phyloP scores from a whole-genome alignment of 306 rosid genomes.

The Citrullus amarus region DNA sequence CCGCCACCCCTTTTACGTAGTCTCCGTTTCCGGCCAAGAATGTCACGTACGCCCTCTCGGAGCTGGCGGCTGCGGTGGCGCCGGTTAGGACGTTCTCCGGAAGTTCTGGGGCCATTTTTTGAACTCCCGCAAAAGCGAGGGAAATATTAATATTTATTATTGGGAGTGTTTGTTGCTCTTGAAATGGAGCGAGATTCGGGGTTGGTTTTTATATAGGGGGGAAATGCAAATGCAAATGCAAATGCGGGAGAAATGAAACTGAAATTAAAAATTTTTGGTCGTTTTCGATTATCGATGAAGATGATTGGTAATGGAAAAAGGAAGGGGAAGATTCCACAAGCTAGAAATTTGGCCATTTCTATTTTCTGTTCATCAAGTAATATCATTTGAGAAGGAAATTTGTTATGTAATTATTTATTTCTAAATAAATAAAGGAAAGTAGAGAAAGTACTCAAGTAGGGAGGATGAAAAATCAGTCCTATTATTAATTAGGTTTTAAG shows the following conservation, averaged over 20 bases:
- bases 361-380: too few species aligned
- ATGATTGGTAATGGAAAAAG: not conserved
- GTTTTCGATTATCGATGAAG: not conserved
- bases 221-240: constrained; percentile 17
- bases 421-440: too few species aligned
- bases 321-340: not conserved
- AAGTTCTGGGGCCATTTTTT: constrained; percentile 1
- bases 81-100: not conserved
- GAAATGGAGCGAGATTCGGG: not conserved
- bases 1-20: constrained; percentile 51
- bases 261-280: not conserved
- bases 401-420: too few species aligned
- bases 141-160: not conserved
- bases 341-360: too few species aligned
- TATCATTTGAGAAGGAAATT: too few species aligned
- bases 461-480: too few species aligned
- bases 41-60: constrained; percentile 34
- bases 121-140: not conserved
- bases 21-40: constrained; percentile 56
- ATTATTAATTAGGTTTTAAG: too few species aligned
- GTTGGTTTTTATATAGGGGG: not conserved
- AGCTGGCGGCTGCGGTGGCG: not conserved
- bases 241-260: constrained; percentile 17
- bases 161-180: not conserved
- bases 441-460: too few species aligned